phyloP scores from a whole-genome alignment of 108 stramenopile species.

The Nitzschia inconspicua region DNA sequence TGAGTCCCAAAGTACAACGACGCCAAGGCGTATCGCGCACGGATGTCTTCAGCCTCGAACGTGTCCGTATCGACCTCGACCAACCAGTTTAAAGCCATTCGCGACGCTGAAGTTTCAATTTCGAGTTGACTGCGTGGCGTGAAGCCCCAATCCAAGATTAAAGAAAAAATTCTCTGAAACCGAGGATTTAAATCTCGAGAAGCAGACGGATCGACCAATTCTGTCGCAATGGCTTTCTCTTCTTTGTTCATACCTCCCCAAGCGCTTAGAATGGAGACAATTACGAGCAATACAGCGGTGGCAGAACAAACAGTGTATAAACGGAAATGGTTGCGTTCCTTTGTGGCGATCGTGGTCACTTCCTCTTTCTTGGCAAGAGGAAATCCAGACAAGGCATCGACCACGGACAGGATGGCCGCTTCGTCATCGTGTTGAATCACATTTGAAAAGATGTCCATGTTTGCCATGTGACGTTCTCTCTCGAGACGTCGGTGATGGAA shows the following conservation, averaged over 20 bases:
- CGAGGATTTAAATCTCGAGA: not conserved
- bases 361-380: not conserved
- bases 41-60: not conserved
- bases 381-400: constrained; percentile 5
- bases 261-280: constrained; percentile 6
- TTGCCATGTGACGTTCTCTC: constrained; percentile 18
- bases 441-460: constrained; percentile 18
- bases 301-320: not conserved
- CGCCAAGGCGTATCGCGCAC: constrained; percentile 23
- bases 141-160: constrained; percentile 19
- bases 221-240: not conserved
- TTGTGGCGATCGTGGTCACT: not conserved
- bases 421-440: not conserved
- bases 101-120: constrained; percentile 1
- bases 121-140: not conserved
- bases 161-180: not conserved
- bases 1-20: constrained; percentile 19
- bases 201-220: not conserved
- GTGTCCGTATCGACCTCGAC: not conserved
- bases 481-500: constrained; percentile 14
- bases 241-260: not conserved
- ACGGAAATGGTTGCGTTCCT: not conserved
- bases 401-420: not conserved
- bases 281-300: not conserved
- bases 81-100: constrained; percentile 24